These are phyloP conservation scores for Cotoneaster glaucophyllus DNA, from an alignment of 306 rosid species.

Conservation along the genomic window DNA sequence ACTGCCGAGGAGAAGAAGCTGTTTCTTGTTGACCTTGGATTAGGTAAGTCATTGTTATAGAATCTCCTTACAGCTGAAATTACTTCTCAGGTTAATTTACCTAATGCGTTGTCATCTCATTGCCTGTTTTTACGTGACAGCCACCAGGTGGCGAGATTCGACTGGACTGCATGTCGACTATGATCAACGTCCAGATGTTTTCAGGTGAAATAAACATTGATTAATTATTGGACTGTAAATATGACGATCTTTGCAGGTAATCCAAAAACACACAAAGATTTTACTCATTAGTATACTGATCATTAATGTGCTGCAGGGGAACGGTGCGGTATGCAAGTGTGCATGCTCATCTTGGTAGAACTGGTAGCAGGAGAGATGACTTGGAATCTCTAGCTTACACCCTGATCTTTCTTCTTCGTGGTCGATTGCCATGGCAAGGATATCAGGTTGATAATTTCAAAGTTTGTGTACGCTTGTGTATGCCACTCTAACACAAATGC, in stretches of 20 bases:
- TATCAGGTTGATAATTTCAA: conserved; percentile 51
- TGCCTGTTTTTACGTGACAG: conserved; percentile 13
- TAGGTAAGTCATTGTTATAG: conserved; percentile 20
- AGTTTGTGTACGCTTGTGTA: background rate
- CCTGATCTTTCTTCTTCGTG: conserved; percentile 78
- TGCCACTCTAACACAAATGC: background rate
- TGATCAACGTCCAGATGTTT: conserved; percentile 49
- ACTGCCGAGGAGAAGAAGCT: conserved; percentile 41
- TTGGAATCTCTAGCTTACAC: conserved; percentile 93
- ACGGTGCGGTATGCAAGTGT: conserved; percentile 88
- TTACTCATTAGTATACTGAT: background rate
- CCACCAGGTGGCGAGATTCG: conserved; percentile 41
- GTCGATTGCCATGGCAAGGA: conserved; percentile 92
- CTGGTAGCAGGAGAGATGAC: conserved; percentile 87
- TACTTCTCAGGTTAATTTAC: background rate
- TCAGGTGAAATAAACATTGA: conserved; percentile 22
- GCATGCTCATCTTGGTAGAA: conserved; percentile 92
- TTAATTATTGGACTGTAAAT: background rate
- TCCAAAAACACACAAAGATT: background rate
- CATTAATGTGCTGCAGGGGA: conserved; percentile 41
- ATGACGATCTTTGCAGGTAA: background rate
- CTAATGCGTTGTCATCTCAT: background rate
- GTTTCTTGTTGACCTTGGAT: conserved; percentile 52
- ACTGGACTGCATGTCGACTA: conserved; percentile 47
- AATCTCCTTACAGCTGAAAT: background rate